phyloP scores from a whole-genome alignment of 768 basidiomycete species.

The Psilocybe cyanescens region DNA sequence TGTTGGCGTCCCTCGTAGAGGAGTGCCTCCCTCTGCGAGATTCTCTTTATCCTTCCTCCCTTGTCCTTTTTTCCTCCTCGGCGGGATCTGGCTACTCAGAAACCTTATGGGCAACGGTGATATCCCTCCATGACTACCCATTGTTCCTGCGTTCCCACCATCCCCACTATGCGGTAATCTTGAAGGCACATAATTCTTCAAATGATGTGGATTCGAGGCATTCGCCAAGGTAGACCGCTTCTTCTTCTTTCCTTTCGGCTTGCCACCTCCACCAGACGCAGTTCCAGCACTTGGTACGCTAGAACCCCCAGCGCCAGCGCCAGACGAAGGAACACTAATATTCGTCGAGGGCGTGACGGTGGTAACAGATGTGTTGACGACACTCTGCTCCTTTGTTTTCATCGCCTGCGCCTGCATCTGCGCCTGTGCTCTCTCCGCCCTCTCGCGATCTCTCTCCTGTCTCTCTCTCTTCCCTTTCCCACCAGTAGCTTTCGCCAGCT shows the following conservation, averaged over 20 bases:
- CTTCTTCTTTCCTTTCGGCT: slow-evolving; percentile 78
- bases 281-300: neutral
- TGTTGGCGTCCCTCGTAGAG: neutral
- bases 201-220: slow-evolving; percentile 94
- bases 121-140: slow-evolving; percentile 39
- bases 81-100: slow-evolving; percentile 68
- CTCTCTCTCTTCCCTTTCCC: slow-evolving; percentile 28
- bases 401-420: slow-evolving; percentile 11
- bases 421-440: slow-evolving; percentile 33
- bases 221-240: slow-evolving; percentile 91
- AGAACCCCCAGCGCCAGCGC: neutral
- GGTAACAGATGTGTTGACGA: neutral
- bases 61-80: slow-evolving; percentile 33
- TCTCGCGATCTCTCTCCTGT: slow-evolving; percentile 25
- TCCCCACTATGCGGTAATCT: slow-evolving; percentile 56
- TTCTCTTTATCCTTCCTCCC: slow-evolving; percentile 15
- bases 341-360: neutral
- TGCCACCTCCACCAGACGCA: slow-evolving; percentile 23
- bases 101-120: slow-evolving; percentile 69
- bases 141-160: slow-evolving; percentile 20
- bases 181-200: slow-evolving; percentile 92
- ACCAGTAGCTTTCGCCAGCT: slow-evolving; percentile 15
- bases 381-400: neutral
- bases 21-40: slow-evolving; percentile 2
- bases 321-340: neutral